Conservation (phyloP, 345 rosid species). For the Arabidopsis arenosa region DNA sequence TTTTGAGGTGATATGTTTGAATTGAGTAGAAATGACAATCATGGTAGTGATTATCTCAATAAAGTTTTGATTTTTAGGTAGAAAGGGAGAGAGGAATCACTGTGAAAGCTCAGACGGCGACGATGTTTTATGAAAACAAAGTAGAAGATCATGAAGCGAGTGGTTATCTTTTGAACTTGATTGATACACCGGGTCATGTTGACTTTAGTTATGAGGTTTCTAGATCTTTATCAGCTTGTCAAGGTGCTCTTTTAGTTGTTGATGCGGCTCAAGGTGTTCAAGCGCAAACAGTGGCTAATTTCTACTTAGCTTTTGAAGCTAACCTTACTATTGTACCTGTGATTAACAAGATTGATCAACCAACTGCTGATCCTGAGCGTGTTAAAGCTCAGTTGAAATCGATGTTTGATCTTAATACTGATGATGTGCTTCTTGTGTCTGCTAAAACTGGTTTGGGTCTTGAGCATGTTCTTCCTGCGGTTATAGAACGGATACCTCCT, state of each 20-base stretch:
- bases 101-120: constrained; percentile 97
- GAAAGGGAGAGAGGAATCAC: constrained; percentile 99
- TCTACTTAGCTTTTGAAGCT: constrained; percentile 93
- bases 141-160: constrained; percentile 46
- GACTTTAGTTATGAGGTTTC: constrained; percentile 99
- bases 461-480: constrained; percentile 90
- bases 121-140: constrained; percentile 76
- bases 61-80: constrained; percentile 54
- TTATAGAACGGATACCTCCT: constrained; percentile 81
- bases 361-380: constrained; percentile 98
- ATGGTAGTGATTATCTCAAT: background rate
- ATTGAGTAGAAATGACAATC: background rate
- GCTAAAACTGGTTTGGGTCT: constrained; percentile 98
- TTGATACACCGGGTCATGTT: constrained; percentile 98
- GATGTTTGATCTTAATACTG: constrained; percentile 93
- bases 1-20: background rate
- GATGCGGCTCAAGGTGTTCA: constrained; percentile 99
- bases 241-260: constrained; percentile 95
- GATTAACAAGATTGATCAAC: constrained; percentile 96
- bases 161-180: constrained; percentile 68
- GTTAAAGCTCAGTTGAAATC: constrained; percentile 94
- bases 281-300: constrained; percentile 98
- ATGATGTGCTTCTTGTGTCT: constrained; percentile 83
- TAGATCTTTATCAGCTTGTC: constrained; percentile 97
- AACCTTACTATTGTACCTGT: constrained; percentile 80